Percentiles rank a stretch among this genome's conserved stretches.
These are phyloP conservation scores for Thielaviopsis populi DNA, from an alignment of 2,329 filamentous ascomycete species.

Conservation along the genomic window DNA sequence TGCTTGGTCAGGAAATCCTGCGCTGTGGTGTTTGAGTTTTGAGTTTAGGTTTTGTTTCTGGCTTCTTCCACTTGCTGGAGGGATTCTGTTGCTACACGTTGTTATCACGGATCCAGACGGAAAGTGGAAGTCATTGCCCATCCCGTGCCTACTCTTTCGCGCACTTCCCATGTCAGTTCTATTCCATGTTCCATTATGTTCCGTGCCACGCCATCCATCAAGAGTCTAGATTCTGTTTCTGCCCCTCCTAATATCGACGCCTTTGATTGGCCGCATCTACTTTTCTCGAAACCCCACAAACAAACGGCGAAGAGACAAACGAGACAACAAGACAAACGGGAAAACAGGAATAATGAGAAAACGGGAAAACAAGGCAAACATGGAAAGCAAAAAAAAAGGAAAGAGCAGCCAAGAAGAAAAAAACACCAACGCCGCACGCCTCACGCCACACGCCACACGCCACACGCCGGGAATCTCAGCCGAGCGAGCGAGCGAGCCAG, in stretches of 20 bases:
- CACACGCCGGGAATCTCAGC: not conserved
- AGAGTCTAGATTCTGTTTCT: not conserved
- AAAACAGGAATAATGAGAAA: not conserved
- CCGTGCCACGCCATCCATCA: not conserved
- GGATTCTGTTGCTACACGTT: not conserved
- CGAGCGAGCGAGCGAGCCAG: not conserved
- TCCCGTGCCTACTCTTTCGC: not conserved
- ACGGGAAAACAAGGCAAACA: not conserved
- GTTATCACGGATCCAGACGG: not conserved
- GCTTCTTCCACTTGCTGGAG: not conserved
- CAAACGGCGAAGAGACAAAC: not conserved
- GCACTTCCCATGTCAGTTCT: not conserved
- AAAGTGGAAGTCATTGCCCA: not conserved
- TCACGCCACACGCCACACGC: not conserved
- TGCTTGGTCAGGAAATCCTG: not conserved
- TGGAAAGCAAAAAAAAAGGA: not conserved
- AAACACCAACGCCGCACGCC: too few species aligned
- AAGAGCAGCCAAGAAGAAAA: not conserved
- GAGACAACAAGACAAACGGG: not conserved
- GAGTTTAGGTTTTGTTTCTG: conserved; percentile 2
- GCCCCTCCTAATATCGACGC: not conserved
- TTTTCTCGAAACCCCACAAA: not conserved
- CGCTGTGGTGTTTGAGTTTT: not conserved
- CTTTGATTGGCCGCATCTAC: conserved; percentile 1
- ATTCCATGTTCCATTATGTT: not conserved